Evolutionary conservation across 2,329 filamentous ascomycete genomes (phyloP), one percentile per base, ranked within the genome.

Genomic region (Blastomyces gilchristii): DNA sequence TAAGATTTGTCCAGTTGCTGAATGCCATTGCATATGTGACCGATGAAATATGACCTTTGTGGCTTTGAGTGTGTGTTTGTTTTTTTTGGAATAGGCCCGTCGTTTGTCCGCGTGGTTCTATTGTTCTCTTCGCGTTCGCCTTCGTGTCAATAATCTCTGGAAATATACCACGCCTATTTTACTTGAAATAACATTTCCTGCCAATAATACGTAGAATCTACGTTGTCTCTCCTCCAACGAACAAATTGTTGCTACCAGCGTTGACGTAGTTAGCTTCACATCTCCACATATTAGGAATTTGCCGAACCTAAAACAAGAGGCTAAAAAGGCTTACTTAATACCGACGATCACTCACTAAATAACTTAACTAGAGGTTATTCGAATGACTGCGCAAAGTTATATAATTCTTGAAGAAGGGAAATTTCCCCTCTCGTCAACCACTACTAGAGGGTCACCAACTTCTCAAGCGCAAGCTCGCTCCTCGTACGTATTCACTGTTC

Each of bases 1-100:
- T 72, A 73, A 74, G 47, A 78, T 79, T 67, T 85, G 82, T 74
- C 80, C 82, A 1, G 81, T 83, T 64, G 79, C 81, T 62, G 80
- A 81, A 67, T 85, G 82, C 69, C 72, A 76, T 65, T 85, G 82
- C 69, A 73, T 79, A 68, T 85, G 82, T 73, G 79, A 71, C 62
- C 65, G 65, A 59, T 71, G 63, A 67, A 25, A 34, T 49, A 25
- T 37, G 6, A 31, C 6, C 52, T 60, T 52, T 31, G 43, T 22
- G 16, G 25, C 6, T 50, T 60, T 22, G n/a, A 22, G n/a, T 22
- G n/a, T n/a, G 25, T 60, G 39, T 14, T 12, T 31, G 56, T 53
- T 53, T 2, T 43, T 25, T 58, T 41, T 31, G 12, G 34, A 1
- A 28, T 11, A 16, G 12, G 3, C 37, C 2, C 25, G 34, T 28